phyloP scores from a whole-genome alignment of 2,329 filamentous ascomycete species.

The Talaromyces sp. region DNA sequence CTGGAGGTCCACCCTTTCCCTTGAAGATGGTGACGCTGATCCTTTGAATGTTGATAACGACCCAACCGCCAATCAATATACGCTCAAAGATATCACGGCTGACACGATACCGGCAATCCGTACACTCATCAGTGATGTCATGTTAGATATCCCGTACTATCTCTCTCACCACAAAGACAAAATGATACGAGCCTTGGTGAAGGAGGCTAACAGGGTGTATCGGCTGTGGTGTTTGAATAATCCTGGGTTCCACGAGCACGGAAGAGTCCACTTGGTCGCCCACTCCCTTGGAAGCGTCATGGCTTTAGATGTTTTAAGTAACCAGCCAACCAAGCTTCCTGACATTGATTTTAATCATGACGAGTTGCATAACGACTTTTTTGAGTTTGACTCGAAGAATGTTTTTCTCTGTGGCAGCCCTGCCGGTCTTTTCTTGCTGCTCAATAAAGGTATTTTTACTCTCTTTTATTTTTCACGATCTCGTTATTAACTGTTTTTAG shows the following conservation, averaged over 20 bases:
- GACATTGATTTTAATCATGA: constrained; percentile 34
- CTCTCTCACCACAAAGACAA: constrained; percentile 92
- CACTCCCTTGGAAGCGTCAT: constrained; percentile 94
- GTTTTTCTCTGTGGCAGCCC: constrained; percentile 88
- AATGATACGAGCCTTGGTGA: constrained; percentile 85
- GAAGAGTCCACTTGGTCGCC: constrained; percentile 84
- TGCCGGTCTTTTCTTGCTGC: constrained; percentile 83
- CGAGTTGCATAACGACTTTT: constrained; percentile 51
- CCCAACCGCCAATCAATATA: constrained; percentile 57
- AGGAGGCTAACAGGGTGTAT: constrained; percentile 93
- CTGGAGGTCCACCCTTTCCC: constrained; percentile 82
- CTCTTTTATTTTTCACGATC: not conserved
- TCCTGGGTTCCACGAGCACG: constrained; percentile 71
- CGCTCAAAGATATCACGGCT: constrained; percentile 85
- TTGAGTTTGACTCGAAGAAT: constrained; percentile 89
- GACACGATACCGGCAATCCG: constrained; percentile 87
- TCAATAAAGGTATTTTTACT: constrained; percentile 55
- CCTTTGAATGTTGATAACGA: constrained; percentile 49
- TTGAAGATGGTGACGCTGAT: constrained; percentile 70
- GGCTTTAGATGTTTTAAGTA: constrained; percentile 84
- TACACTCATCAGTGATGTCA: constrained; percentile 90
- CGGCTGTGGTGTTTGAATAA: constrained; percentile 93
- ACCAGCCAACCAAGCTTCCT: constrained; percentile 72
- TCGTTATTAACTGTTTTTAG: constrained; percentile 26
- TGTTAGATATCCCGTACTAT: constrained; percentile 98